Evolutionary conservation across 106 monocot genomes (phyloP).

Genomic region (Platanthera guangdongensis): DNA sequence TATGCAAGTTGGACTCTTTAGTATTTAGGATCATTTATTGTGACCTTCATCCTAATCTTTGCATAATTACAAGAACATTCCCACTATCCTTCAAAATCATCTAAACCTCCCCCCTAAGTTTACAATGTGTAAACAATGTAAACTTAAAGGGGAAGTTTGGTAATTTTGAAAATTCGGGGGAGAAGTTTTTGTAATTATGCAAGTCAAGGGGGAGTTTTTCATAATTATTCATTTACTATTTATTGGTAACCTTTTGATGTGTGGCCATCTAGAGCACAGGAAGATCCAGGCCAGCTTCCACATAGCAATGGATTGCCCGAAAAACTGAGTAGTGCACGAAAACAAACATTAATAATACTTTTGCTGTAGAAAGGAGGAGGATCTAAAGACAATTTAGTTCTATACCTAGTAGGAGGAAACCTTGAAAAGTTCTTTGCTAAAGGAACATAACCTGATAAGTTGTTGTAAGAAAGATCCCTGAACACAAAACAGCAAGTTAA

Average conservation of each 20-base stretch:
- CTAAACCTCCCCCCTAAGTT: too few species aligned
- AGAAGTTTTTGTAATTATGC: too few species aligned
- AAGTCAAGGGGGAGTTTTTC: too few species aligned
- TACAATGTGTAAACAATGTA: too few species aligned
- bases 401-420: constrained; percentile 72
- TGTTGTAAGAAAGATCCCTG: constrained; percentile 94
- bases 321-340: constrained; percentile 37
- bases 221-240: not conserved
- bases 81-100: too few species aligned
- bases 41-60: too few species aligned
- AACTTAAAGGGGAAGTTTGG: too few species aligned
- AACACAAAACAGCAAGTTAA: not conserved
- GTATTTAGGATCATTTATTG: too few species aligned
- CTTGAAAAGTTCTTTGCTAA: constrained; percentile 60
- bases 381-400: not conserved
- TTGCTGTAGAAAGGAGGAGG: not conserved
- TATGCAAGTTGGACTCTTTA: not conserved
- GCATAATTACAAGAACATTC: too few species aligned
- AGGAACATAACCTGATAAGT: constrained; percentile 82
- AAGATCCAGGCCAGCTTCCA: constrained; percentile 38
- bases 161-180: too few species aligned
- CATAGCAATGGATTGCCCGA: constrained; percentile 70
- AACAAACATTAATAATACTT: not conserved
- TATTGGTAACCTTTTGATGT: constrained; percentile 39
- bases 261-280: constrained; percentile 24